Evolutionary conservation across 2,329 filamentous ascomycete species (phyloP).

Genomic region (Anthostomella pinea): DNA sequence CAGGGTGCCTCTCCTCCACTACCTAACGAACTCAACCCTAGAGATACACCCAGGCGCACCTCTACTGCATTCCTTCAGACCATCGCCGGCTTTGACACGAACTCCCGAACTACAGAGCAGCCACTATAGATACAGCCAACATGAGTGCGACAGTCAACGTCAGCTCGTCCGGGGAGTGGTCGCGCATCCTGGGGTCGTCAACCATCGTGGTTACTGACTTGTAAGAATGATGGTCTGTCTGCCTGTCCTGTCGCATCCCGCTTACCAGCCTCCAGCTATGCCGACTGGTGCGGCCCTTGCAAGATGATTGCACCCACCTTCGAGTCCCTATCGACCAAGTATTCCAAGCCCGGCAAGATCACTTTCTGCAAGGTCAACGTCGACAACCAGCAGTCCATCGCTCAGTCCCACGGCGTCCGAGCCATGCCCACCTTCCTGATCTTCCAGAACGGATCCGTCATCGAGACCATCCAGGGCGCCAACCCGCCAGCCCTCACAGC

Average conservation of each 20-base stretch:
- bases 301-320: constrained; percentile 89
- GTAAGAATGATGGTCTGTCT: constrained; percentile 56
- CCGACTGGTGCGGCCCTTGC: constrained; percentile 93
- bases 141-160: constrained; percentile 54
- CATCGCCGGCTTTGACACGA: constrained; percentile 4
- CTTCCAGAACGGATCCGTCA: constrained; percentile 70
- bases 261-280: constrained; percentile 65
- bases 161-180: constrained; percentile 67
- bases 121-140: constrained; percentile 5
- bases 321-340: constrained; percentile 75
- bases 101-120: constrained; percentile 4
- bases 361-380: constrained; percentile 92
- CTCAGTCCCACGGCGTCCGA: constrained; percentile 72
- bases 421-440: constrained; percentile 96
- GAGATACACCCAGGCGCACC: too few species aligned
- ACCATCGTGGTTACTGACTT: constrained; percentile 86
- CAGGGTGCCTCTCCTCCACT: too few species aligned
- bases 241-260: constrained; percentile 19
- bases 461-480: constrained; percentile 77
- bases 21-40: too few species aligned
- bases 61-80: too few species aligned
- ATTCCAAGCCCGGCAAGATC: constrained; percentile 77
- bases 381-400: constrained; percentile 75
- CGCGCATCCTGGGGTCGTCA: constrained; percentile 66
- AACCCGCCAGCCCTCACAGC: constrained; percentile 72